These are phyloP conservation scores for Arbutus unedo DNA, from an alignment of 148 eudicot genomes.

Conservation along the genomic window DNA sequence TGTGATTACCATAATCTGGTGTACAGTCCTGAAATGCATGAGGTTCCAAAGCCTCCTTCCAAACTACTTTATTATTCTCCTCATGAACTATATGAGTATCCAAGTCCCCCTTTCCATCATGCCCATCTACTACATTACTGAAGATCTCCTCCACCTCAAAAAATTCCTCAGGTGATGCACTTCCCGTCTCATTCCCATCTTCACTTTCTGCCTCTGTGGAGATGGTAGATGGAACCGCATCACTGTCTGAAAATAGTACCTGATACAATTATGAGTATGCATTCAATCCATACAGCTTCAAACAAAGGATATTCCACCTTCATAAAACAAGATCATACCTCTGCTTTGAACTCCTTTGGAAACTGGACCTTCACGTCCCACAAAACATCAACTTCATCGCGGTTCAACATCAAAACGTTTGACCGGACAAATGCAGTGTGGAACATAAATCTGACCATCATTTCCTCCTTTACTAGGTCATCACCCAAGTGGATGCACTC, in stretches of 20 bases:
- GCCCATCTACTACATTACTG: constrained; percentile 38
- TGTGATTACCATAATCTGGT: constrained; percentile 44
- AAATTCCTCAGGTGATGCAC: constrained; percentile 72
- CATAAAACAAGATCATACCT: constrained; percentile 44
- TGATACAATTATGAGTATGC: constrained; percentile 48
- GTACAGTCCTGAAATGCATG: constrained; percentile 64
- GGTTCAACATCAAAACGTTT: constrained; percentile 51
- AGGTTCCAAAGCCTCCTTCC: constrained; percentile 56
- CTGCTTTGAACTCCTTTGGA: constrained; percentile 66
- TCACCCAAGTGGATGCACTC: constrained; percentile 71
- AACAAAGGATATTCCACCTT: constrained; percentile 16
- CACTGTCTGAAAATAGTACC: constrained; percentile 81
- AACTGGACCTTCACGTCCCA: constrained; percentile 76
- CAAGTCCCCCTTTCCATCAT: constrained; percentile 3
- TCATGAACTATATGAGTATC: constrained; percentile 29
- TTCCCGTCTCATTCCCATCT: constrained; percentile 56
- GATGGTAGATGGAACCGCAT: constrained; percentile 51
- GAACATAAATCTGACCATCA: constrained; percentile 79
- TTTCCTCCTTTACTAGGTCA: constrained; percentile 55
- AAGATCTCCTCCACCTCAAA: constrained; percentile 93
- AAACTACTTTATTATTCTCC: constrained; percentile 29
- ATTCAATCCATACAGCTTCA: constrained; percentile 40
- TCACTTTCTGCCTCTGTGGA: constrained; percentile 42
- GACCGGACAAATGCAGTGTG: constrained; percentile 75
- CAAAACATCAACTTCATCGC: constrained; percentile 68